These are phyloP conservation scores for Didymella arachidicola DNA, from an alignment of 2,329 filamentous ascomycete genomes.

Conservation along the genomic window DNA sequence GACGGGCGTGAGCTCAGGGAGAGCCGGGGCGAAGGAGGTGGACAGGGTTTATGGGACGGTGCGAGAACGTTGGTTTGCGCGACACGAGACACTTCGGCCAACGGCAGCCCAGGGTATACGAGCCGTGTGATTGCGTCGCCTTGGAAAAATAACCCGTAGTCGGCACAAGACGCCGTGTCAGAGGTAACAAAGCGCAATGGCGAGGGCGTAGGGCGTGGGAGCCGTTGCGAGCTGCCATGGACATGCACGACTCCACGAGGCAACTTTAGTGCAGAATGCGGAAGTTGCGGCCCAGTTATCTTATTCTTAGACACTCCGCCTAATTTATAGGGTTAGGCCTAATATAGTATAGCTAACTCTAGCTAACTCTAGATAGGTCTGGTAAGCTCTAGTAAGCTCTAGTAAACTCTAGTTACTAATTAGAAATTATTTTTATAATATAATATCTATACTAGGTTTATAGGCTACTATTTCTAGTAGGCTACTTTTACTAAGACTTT, in stretches of 20 bases:
- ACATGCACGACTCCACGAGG: slow-evolving; percentile 13
- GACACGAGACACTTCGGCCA: slow-evolving; percentile 20
- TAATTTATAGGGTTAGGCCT: too few relatives aligned
- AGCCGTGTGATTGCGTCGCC: slow-evolving; percentile 7
- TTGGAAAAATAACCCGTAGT: slow-evolving; percentile 5
- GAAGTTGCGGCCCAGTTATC: slow-evolving; percentile 28
- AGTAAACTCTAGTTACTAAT: too few relatives aligned
- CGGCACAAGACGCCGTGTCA: slow-evolving; percentile 1
- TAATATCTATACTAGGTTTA: too few relatives aligned
- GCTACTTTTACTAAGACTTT: too few relatives aligned
- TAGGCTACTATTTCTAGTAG: too few relatives aligned
- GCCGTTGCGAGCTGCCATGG: slow-evolving; percentile 13
- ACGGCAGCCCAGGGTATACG: slow-evolving; percentile 7
- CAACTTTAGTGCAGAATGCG: slow-evolving; percentile 18
- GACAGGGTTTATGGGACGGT: slow-evolving; percentile 32
- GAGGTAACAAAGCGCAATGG: slow-evolving; percentile 5
- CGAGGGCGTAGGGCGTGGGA: slow-evolving; percentile 8
- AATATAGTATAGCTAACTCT: too few relatives aligned
- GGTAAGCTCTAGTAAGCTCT: too few relatives aligned
- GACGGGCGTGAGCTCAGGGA: slow-evolving; percentile 41
- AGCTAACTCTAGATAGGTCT: too few relatives aligned
- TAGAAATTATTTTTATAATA: too few relatives aligned
- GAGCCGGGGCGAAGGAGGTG: slow-evolving; percentile 36
- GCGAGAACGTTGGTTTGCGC: slow-evolving; percentile 23
- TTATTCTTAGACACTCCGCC: too few relatives aligned